Conservation (phyloP, 225 moss, liverwort and hornwort genomes). For the Pseudisothecium myosuroides region DNA sequence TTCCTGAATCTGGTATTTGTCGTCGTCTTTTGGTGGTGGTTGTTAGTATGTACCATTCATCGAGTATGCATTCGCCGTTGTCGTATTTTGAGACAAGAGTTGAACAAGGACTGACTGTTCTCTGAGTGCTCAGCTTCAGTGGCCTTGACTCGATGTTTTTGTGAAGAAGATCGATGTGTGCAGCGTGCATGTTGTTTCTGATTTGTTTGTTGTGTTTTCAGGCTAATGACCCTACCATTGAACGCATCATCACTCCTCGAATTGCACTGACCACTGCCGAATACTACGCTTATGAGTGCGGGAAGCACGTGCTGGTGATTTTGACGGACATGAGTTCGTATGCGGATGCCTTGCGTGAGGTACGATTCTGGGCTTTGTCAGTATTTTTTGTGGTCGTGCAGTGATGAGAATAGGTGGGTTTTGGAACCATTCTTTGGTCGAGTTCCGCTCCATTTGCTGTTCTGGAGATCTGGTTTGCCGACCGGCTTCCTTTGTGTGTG, state of each 20-base stretch:
- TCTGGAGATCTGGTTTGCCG: too few species aligned
- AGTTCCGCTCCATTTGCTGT: neutral
- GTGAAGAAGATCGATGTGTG: neutral
- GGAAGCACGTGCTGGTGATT: conserved; percentile 90
- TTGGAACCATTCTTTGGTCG: neutral
- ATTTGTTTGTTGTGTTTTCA: neutral
- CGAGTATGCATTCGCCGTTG: neutral
- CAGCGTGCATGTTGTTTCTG: neutral
- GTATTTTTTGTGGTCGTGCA: neutral
- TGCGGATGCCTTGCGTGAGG: conserved; percentile 86
- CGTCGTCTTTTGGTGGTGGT: neutral
- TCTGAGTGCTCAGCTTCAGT: neutral
- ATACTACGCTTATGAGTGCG: conserved; percentile 89
- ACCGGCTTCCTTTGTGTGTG: neutral
- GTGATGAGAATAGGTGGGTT: neutral
- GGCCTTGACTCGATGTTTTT: neutral
- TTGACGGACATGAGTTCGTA: conserved; percentile 93
- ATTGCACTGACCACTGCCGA: conserved; percentile 90
- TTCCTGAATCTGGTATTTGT: conserved; percentile 68
- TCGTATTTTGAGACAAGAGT: neutral
- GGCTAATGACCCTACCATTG: conserved; percentile 95
- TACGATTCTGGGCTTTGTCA: neutral
- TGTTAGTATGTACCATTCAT: neutral
- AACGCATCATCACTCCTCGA: conserved; percentile 92
- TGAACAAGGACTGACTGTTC: neutral